Evolutionary conservation across 2,329 filamentous ascomycete genomes (phyloP), one percentile per base, ranked within the genome.

Genomic region (Trichoderma guizhouense): DNA sequence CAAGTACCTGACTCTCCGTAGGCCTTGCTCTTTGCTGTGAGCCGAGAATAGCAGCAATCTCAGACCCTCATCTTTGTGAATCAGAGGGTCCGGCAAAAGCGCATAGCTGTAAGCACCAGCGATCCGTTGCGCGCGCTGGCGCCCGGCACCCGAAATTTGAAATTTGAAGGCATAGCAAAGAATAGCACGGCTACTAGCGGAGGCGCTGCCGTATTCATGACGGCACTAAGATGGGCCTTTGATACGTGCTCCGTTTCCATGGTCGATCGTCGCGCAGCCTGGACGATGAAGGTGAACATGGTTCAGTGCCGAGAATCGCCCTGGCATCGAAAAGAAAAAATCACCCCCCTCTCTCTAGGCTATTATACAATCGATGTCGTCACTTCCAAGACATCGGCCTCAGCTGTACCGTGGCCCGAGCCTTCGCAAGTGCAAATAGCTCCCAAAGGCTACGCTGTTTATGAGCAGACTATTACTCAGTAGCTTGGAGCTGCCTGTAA

Each of bases 41-140:
- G 68, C 68, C 57, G 68, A 70, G 68, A 70, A 70, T 70, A 70
- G 68, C 47, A 63, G 47, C 68, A 57, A 69, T 69, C 39, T 53
- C 39, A 28, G 66, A 51, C 63, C 61, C 36, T 47, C 28, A 55
- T 66, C 30, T 55, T 21, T 39, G 43, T 43, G 36, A 69, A n/a
- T 60, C 55, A 58, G 64, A 58, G 43, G 32, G 24, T 30, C 47
- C 47, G 28, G 43, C 43, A 67, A 67, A 53, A 36, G 47, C 53
- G 30, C 53, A 21, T 53, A 32, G 11, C 18, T 34, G 47, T 61
- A 62, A 62, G 57, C 67, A 69, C 67, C 67, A 55, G 65, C 67
- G 67, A 62, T 69, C 67, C 67, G 67, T 53, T 69, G 67, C 67
- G 67, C 67, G 70, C 62, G 53, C 62, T 24, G 26, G 28, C 30